Percentiles rank a stretch among this genome's conserved stretches.
Conservation (phyloP, 2,329 filamentous ascomycete species). For the Fusarium agapanthi region DNA sequence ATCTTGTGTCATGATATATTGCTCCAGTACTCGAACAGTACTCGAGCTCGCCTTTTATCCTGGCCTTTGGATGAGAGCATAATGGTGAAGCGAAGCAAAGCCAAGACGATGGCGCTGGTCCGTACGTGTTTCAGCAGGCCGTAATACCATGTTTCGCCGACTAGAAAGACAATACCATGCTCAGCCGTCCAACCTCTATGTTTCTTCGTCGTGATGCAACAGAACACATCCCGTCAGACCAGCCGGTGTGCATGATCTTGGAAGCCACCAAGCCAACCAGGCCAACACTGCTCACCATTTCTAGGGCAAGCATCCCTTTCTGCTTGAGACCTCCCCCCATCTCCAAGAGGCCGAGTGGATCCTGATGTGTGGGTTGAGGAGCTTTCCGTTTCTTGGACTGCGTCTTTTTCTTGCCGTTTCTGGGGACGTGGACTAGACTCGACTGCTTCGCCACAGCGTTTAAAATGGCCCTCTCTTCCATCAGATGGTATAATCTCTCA, state of each 20-base stretch:
- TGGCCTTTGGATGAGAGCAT: background rate
- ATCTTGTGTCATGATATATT: slow-evolving; percentile 28
- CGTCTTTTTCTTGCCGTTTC: background rate
- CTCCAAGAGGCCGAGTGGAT: slow-evolving; percentile 81
- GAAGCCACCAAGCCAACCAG: slow-evolving; percentile 77
- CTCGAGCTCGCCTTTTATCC: background rate
- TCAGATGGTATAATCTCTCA: slow-evolving; percentile 42
- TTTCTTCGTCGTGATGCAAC: slow-evolving; percentile 27
- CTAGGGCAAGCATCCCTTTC: slow-evolving; percentile 73
- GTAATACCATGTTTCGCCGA: background rate
- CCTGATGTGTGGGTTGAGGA: slow-evolving; percentile 59
- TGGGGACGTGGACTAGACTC: slow-evolving; percentile 25
- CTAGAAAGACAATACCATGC: slow-evolving; percentile 34
- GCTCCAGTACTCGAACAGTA: background rate
- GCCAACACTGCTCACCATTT: slow-evolving; percentile 78
- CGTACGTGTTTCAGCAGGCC: background rate
- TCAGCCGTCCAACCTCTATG: slow-evolving; percentile 34
- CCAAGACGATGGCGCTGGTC: background rate
- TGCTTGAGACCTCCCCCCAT: slow-evolving; percentile 72
- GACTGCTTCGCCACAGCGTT: slow-evolving; percentile 22
- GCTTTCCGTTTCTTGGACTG: slow-evolving; percentile 5
- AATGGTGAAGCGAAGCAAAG: background rate
- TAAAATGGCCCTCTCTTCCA: slow-evolving; percentile 29
- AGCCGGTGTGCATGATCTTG: slow-evolving; percentile 58
- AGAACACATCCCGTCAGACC: slow-evolving; percentile 30